Conservation (phyloP, 345 rosid species). For the Salix purpurea region DNA sequence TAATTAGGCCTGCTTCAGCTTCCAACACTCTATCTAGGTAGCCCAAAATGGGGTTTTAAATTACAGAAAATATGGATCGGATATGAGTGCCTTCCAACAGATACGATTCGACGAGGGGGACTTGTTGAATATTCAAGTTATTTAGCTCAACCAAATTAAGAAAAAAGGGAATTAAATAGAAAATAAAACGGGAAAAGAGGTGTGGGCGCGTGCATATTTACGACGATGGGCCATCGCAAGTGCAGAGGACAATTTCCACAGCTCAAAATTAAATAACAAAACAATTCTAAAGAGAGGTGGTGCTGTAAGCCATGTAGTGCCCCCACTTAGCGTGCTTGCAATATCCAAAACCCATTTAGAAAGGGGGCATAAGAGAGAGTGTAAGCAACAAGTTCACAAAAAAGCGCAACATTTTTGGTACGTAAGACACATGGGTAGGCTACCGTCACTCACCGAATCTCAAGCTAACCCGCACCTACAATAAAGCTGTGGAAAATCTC, state of each 20-base stretch:
- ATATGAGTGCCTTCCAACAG: neutral
- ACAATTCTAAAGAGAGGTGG: neutral
- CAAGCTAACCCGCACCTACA: constrained; percentile 30
- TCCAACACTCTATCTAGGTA: neutral
- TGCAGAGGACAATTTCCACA: neutral
- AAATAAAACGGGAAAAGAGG: neutral
- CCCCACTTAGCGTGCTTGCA: neutral
- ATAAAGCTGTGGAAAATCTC: constrained; percentile 1
- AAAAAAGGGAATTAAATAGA: neutral
- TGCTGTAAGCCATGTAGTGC: neutral
- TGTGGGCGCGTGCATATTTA: too few relatives aligned
- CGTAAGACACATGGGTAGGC: constrained; percentile 11
- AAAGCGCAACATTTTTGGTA: neutral
- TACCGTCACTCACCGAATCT: constrained; percentile 29
- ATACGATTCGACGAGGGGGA: neutral
- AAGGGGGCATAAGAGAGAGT: neutral
- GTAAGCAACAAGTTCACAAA: neutral
- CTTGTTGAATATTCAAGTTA: neutral
- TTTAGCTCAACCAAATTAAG: neutral
- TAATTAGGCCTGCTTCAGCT: neutral
- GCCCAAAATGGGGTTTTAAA: neutral
- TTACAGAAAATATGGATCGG: neutral
- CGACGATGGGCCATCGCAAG: neutral
- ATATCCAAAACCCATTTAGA: neutral
- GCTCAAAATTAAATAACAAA: neutral